These are phyloP conservation scores for Hypsizygus ulmarius DNA, from an alignment of 1,284 basidiomycete genomes.

Conservation along the genomic window DNA sequence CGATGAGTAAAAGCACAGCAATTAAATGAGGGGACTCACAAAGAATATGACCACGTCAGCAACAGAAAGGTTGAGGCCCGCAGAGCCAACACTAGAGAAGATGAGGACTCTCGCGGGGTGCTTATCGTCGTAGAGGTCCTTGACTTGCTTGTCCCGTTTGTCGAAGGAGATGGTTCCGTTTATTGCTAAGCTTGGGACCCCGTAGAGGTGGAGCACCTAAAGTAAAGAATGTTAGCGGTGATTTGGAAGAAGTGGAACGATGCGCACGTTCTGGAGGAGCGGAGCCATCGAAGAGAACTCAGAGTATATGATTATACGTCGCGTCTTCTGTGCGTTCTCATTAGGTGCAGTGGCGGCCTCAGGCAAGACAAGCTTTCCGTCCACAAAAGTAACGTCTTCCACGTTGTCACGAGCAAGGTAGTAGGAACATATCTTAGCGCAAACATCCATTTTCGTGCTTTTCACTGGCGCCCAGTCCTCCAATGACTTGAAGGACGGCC, in stretches of 20 bases:
- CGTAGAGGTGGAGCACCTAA: slow-evolving; percentile 24
- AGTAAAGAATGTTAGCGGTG: background rate
- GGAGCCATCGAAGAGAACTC: slow-evolving; percentile 22
- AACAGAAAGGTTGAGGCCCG: slow-evolving; percentile 15
- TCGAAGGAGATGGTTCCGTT: slow-evolving; percentile 19
- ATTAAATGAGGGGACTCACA: slow-evolving; percentile 1
- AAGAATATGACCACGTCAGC: slow-evolving; percentile 12
- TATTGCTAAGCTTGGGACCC: slow-evolving; percentile 16
- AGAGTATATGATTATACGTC: slow-evolving; percentile 22
- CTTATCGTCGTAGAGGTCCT: slow-evolving; percentile 9
- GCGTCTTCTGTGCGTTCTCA: background rate
- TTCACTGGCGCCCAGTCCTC: slow-evolving; percentile 21
- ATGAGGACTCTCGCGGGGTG: slow-evolving; percentile 10
- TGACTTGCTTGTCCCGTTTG: slow-evolving; percentile 7
- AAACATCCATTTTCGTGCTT: slow-evolving; percentile 26
- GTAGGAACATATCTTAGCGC: slow-evolving; percentile 18
- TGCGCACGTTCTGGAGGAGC: slow-evolving; percentile 24
- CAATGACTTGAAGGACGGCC: slow-evolving; percentile 19
- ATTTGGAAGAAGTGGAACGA: background rate
- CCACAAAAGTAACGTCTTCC: slow-evolving; percentile 12
- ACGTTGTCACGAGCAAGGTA: slow-evolving; percentile 21
- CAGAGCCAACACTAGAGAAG: slow-evolving; percentile 13
- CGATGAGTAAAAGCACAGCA: background rate
- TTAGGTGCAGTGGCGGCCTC: background rate
- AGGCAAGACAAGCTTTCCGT: slow-evolving; percentile 18